A percentile compares a stretch with the other conserved stretches of the same genome.
Conservation (phyloP, 305 asterid genomes). For the Fraxinus velutina region DNA sequence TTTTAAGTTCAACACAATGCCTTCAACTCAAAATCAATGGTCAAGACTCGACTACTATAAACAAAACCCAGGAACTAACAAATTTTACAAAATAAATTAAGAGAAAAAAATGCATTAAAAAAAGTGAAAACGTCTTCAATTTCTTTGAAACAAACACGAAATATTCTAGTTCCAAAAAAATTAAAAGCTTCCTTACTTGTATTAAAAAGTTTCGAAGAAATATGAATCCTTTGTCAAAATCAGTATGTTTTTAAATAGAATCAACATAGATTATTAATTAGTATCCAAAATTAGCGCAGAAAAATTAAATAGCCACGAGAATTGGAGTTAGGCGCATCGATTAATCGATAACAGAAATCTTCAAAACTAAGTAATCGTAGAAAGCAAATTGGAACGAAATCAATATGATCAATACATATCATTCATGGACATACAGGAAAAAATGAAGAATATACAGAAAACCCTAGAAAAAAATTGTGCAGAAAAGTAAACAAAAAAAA, state of each 20-base stretch:
- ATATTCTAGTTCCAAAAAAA: neutral
- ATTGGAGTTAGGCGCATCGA: neutral
- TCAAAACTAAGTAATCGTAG: conserved; percentile 3
- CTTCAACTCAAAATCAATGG: neutral
- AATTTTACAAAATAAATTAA: neutral
- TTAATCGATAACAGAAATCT: neutral
- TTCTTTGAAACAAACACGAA: neutral
- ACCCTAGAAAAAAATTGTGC: neutral
- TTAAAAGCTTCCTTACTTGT: neutral
- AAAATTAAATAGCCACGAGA: neutral
- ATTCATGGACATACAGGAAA: neutral
- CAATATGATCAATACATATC: neutral
- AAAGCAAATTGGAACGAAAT: neutral
- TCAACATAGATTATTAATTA: neutral
- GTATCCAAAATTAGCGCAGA: neutral
- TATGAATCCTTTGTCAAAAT: neutral
- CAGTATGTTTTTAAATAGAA: neutral
- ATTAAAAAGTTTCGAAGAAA: neutral
- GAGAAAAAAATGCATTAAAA: neutral
- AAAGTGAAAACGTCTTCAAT: neutral
- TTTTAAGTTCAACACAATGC: neutral
- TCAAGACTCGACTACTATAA: neutral
- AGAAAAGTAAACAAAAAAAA: neutral
- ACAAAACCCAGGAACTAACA: neutral
- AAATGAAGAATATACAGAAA: neutral